Conservation (phyloP, 768 basidiomycete genomes). For the Piloderma croceum region DNA sequence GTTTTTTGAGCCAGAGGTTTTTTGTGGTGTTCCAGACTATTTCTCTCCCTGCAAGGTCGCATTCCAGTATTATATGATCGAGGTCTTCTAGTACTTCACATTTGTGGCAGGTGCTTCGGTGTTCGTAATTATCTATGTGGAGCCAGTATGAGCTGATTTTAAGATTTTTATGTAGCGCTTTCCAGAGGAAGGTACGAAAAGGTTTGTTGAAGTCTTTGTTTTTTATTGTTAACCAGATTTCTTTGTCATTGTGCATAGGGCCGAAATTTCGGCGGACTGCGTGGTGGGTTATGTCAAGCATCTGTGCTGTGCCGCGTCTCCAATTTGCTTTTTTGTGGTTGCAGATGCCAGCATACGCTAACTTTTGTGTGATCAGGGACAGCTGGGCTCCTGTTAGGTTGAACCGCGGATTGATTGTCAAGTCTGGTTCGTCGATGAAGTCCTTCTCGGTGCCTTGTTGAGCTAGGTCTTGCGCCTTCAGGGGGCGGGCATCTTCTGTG, state of each 20-base stretch:
- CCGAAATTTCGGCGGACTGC: neutral
- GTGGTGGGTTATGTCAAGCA: neutral
- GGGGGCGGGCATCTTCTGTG: too few relatives aligned
- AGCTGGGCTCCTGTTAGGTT: too few relatives aligned
- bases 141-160: conserved; percentile 23
- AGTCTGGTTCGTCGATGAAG: too few relatives aligned
- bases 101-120: conserved; percentile 7
- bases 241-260: neutral
- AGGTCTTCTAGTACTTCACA: conserved; percentile 20
- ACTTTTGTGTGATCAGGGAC: too few relatives aligned
- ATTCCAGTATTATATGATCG: conserved; percentile 26
- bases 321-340: too few relatives aligned
- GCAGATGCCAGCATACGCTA: too few relatives aligned
- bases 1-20: conserved; percentile 14
- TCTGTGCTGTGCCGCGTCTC: neutral
- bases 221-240: neutral
- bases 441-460: too few relatives aligned
- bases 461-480: too few relatives aligned
- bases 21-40: conserved; percentile 17
- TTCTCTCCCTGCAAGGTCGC: conserved; percentile 16
- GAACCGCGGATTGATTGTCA: too few relatives aligned
- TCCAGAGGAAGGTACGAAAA: conserved; percentile 15
- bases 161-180: conserved; percentile 17
- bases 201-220: neutral
- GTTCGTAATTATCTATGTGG: conserved; percentile 10